Evolutionary conservation across 208 protist species (phyloP).

Genomic region (Novymonas esmeraldas): DNA sequence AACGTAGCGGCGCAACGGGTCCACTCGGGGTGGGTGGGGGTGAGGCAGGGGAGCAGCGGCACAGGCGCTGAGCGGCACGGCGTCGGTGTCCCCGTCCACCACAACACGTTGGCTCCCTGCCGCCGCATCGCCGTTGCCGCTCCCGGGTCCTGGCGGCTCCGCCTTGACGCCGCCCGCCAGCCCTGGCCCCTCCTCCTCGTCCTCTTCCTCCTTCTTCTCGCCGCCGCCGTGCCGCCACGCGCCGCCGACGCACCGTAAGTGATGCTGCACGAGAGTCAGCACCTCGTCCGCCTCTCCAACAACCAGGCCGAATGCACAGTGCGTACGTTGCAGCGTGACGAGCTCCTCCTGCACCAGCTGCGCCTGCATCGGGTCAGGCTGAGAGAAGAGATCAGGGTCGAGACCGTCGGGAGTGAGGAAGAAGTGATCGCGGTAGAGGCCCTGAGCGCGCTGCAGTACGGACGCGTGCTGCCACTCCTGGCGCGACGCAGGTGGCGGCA

Average conservation of each 20-base stretch:
- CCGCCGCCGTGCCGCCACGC: slow-evolving; percentile 28
- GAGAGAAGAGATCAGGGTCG: slow-evolving; percentile 42
- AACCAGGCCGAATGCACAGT: slow-evolving; percentile 65
- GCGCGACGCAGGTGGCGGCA: background rate
- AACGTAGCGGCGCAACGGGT: slow-evolving; percentile 28
- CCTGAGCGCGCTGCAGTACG: slow-evolving; percentile 22
- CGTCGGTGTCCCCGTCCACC: background rate
- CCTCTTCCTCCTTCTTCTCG: slow-evolving; percentile 9
- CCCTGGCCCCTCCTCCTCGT: background rate
- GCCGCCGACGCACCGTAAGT: slow-evolving; percentile 17
- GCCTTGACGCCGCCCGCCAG: slow-evolving; percentile 6
- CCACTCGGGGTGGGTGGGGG: background rate
- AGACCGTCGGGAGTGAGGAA: slow-evolving; percentile 64
- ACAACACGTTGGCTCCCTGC: background rate
- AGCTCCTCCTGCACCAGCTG: slow-evolving; percentile 82
- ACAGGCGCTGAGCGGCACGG: background rate
- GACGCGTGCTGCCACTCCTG: slow-evolving; percentile 11
- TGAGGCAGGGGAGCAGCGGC: background rate
- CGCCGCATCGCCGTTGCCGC: background rate
- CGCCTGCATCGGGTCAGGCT: slow-evolving; percentile 47
- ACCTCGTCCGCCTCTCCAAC: slow-evolving; percentile 85
- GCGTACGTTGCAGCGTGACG: slow-evolving; percentile 46
- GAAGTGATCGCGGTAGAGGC: slow-evolving; percentile 31
- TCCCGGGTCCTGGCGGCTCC: background rate
- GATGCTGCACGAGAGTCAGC: slow-evolving; percentile 37